Evolutionary conservation across 1,284 basidiomycete species (phyloP), one percentile per base, ranked within the genome.

Genomic region (Megacollybia platyphylla): DNA sequence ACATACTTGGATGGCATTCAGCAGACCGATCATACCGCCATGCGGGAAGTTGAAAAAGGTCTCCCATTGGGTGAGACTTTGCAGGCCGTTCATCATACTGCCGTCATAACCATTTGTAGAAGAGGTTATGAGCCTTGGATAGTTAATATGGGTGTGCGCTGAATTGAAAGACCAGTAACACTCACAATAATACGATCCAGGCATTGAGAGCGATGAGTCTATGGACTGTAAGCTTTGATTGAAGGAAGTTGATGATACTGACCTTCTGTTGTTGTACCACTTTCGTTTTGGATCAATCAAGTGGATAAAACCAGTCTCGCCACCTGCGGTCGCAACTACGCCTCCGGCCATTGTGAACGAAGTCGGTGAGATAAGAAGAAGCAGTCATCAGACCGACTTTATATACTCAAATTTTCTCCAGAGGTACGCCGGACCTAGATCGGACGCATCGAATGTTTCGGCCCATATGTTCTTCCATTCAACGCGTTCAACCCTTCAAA

Each of bases 91-190:
- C 80, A 84, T 80, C 72, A 84, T 75, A 58, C 70, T 75, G 46
- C 79, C 79, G 57, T 86, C 83, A 57, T 79, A 87, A 44, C 82
- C 82, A 56, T 80, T 83, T 43, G 77, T 82, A 7, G 79, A 81
- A 9, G 81, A 81, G 8, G 81, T 83, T 55, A 84, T 81, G 45
- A 85, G 71, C 39, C 78, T 79, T 79, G 37, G 2, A 43, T 41
- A 7, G 49, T 39, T 15, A 15, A 37, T 24, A 43, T 15, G 15
- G 15, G 15, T 15, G 15, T 15, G 15, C 15, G 15, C 15, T 24
- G 34, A 48, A 41, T 20, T 36, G 31, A 34, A 11, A 34, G 31
- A 34, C 42, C 45, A 44, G 32, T 20, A 32, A 37, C 26, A 24
- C 13, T n/a, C n/a, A n/a, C 17, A 38, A 34, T 11, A 20, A 38